These are phyloP conservation scores for Vararia minispora DNA, from an alignment of 768 basidiomycete genomes.

Conservation along the genomic window DNA sequence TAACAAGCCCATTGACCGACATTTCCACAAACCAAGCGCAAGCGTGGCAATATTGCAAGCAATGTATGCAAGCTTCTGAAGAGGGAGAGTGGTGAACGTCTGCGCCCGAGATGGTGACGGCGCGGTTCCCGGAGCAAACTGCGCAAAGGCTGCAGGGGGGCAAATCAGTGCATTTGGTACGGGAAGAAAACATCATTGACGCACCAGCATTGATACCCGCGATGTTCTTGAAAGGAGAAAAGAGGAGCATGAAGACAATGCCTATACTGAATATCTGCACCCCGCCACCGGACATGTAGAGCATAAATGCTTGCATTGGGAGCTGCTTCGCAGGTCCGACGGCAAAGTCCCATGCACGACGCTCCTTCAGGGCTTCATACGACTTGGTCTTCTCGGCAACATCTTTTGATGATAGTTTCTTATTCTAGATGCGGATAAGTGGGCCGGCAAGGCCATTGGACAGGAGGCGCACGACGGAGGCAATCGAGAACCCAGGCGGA, in stretches of 20 bases:
- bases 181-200: slow-evolving; percentile 15
- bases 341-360: slow-evolving; percentile 80
- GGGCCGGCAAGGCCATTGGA: neutral
- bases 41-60: slow-evolving; percentile 70
- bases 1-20: slow-evolving; percentile 82
- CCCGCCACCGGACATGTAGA: slow-evolving; percentile 95
- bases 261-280: slow-evolving; percentile 97
- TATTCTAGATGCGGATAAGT: slow-evolving; percentile 22
- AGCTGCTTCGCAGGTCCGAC: slow-evolving; percentile 78
- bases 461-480: slow-evolving; percentile 21
- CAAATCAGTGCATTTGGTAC: neutral
- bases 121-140: slow-evolving; percentile 49
- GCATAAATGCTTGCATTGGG: slow-evolving; percentile 97
- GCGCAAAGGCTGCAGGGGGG: slow-evolving; percentile 47
- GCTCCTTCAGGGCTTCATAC: slow-evolving; percentile 60
- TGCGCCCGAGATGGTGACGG: slow-evolving; percentile 36
- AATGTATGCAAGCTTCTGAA: slow-evolving; percentile 65
- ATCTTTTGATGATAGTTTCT: slow-evolving; percentile 28
- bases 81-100: slow-evolving; percentile 37
- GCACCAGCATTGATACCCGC: slow-evolving; percentile 68
- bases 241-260: slow-evolving; percentile 86
- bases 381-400: slow-evolving; percentile 30
- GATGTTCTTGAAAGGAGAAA: slow-evolving; percentile 78
- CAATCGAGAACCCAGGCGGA: slow-evolving; percentile 54
- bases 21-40: slow-evolving; percentile 85